phyloP scores from a whole-genome alignment of 108 stramenopile species.

The Skeletonema costatum region DNA sequence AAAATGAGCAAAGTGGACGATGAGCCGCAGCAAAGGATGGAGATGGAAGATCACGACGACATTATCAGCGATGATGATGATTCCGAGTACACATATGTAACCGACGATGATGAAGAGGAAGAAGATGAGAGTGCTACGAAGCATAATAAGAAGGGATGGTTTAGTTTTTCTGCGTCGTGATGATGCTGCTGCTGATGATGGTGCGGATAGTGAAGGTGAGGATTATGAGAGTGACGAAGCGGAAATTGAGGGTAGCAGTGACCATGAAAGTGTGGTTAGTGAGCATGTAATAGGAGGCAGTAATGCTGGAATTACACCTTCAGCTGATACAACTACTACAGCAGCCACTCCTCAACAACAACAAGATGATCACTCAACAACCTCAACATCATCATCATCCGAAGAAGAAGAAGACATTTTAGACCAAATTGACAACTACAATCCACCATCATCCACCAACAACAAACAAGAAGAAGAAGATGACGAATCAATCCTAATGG shows the following conservation, averaged over 20 bases:
- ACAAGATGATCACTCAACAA: neutral
- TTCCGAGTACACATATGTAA: slow-evolving; percentile 25
- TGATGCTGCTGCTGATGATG: neutral
- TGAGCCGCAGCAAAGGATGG: slow-evolving; percentile 7
- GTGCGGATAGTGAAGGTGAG: neutral
- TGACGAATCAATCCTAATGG: slow-evolving; percentile 30
- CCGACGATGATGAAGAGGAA: slow-evolving; percentile 11
- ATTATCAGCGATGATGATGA: slow-evolving; percentile 17
- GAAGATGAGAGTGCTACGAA: neutral
- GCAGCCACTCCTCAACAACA: neutral
- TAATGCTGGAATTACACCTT: no score
- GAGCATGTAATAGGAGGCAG: neutral
- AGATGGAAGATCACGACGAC: neutral
- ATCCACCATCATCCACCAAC: neutral
- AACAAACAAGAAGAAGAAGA: neutral
- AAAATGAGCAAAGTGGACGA: no score
- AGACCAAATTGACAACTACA: neutral
- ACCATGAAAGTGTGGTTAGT: neutral
- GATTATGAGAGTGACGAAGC: neutral
- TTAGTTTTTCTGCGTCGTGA: slow-evolving; percentile 22
- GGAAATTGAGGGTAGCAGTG: neutral
- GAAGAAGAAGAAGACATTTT: slow-evolving; percentile 16
- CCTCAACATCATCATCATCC: neutral
- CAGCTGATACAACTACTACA: neutral
- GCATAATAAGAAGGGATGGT: slow-evolving; percentile 16